Conservation (phyloP, 1,284 basidiomycete species). For the Rhodotorula glutinis region DNA sequence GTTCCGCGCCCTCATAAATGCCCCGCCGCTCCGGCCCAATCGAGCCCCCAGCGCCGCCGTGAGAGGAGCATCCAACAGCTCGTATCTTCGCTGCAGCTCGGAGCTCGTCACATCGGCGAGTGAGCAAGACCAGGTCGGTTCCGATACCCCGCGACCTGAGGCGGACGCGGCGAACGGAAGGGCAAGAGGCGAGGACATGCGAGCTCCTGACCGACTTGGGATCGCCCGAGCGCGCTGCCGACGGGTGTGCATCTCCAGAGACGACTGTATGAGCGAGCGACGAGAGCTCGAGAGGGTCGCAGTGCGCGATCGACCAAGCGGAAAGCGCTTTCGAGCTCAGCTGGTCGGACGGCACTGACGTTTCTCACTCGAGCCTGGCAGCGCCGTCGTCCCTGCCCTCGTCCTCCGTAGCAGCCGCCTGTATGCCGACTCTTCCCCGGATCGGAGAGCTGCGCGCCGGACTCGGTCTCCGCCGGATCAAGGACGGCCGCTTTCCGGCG, state of each 20-base stretch:
- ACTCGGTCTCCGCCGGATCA: slow-evolving; percentile 20
- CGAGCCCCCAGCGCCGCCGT: not conserved
- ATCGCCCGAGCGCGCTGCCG: slow-evolving; percentile 10
- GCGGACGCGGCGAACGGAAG: not conserved
- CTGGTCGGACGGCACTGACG: not conserved
- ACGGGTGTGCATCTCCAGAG: slow-evolving; percentile 4
- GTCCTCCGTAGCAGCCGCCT: not conserved
- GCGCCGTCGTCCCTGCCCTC: not conserved
- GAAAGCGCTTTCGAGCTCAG: not conserved
- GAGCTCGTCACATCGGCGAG: too few relatives aligned
- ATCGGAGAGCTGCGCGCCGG: not conserved
- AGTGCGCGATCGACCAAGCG: not conserved
- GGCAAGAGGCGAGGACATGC: not conserved
- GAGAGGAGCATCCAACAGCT: slow-evolving; percentile 2
- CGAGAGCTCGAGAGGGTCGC: not conserved
- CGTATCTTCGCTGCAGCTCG: slow-evolving; percentile 16
- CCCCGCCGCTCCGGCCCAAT: not conserved
- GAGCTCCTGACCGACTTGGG: not conserved
- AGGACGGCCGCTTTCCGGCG: slow-evolving; percentile 24
- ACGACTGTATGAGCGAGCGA: not conserved
- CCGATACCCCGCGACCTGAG: not conserved
- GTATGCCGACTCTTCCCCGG: not conserved
- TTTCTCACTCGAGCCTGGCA: not conserved
- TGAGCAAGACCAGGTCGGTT: not conserved
- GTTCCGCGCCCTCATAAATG: not conserved